Evolutionary conservation across 169 alveolate species (phyloP), one percentile per base, ranked within the genome.

Genomic region (Toxoplasma gondii): DNA sequence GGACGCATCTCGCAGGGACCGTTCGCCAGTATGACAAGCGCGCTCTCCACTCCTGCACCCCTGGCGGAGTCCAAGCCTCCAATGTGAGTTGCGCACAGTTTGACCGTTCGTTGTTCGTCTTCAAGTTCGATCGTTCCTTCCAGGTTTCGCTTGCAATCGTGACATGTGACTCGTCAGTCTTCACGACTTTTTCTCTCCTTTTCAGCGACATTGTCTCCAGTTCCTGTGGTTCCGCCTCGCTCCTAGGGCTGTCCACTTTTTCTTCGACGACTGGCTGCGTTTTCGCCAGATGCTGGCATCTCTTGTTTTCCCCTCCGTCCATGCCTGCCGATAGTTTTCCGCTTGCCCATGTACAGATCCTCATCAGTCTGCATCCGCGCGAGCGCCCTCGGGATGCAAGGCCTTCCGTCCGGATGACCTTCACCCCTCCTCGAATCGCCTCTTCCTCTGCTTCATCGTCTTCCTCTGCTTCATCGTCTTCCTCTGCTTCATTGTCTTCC

Each of bases 21-120:
- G 80, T 86, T 22, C 38, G 92, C n/a, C 92, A 86, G 45, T 86
- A 34, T n/a, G 92, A 86, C 41, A 44, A 34, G n/a, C 70, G 92
- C 70, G 92, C 22, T 1, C 92, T 29, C 19, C 92, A 44, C 45
- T 12, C 36, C 43, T 86, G 92, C 92, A 45, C 34, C 44, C 29
- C 81, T 10, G 81, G 80, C n/a, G 45, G 49, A 12, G 58, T 31
- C 92, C 70, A 53, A 41, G 70, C 49, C 34, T 7, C 58, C n/a
- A 82, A 82, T 49, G 90, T 82, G 38, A 39, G 90, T 81, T 81
- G 39, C 29, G 74, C 29, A 10, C 67, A 5, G 7, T 27, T 4
- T n/a, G 91, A 81, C 12, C 49, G 53, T 81, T 12, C 44, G 53
- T 82, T 82, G 31, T 38, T 31, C 43, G 82, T 34, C 34, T 12